Conservation (phyloP, 768 basidiomycete genomes). For the Lentinula lateritia region DNA sequence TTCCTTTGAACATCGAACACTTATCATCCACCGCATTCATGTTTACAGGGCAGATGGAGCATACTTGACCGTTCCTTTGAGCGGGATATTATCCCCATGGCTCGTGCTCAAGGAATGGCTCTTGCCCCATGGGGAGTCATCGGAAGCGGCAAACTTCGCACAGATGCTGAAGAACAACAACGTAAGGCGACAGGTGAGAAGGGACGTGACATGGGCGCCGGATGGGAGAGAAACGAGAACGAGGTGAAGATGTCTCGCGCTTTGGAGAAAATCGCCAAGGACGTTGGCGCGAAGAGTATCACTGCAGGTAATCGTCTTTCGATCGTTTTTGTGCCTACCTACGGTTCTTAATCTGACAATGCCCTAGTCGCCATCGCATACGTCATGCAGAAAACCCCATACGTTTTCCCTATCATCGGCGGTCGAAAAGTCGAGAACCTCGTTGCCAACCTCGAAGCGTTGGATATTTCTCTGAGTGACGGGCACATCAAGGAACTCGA, state of each 20-base stretch:
- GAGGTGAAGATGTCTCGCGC: conserved; percentile 27
- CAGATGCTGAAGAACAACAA: conserved; percentile 28
- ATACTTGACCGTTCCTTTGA: conserved; percentile 32
- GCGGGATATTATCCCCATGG: conserved; percentile 35
- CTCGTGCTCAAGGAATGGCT: conserved; percentile 9
- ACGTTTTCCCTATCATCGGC: conserved; percentile 13
- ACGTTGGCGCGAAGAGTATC: conserved; percentile 31
- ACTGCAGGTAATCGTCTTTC: conserved; percentile 1
- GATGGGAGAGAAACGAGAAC: conserved; percentile 29
- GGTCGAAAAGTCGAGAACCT: conserved; percentile 36
- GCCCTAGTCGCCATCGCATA: conserved; percentile 35
- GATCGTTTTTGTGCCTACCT: background rate
- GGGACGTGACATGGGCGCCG: conserved; percentile 23
- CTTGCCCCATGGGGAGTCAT: conserved; percentile 30
- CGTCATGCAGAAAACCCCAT: conserved; percentile 20
- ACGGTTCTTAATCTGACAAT: background rate
- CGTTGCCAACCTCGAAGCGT: conserved; percentile 31
- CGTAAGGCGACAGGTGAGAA: conserved; percentile 22
- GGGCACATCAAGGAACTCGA: conserved; percentile 35
- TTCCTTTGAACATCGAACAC: background rate
- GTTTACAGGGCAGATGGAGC: conserved; percentile 22
- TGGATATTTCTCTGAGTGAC: conserved; percentile 28
- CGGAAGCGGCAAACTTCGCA: conserved; percentile 38
- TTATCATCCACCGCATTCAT: background rate
- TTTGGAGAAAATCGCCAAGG: conserved; percentile 32